Evolutionary conservation across 495 filamentous ascomycete species (phyloP), one percentile per base, ranked within the genome.

Genomic region (Lophium mytilinum): DNA sequence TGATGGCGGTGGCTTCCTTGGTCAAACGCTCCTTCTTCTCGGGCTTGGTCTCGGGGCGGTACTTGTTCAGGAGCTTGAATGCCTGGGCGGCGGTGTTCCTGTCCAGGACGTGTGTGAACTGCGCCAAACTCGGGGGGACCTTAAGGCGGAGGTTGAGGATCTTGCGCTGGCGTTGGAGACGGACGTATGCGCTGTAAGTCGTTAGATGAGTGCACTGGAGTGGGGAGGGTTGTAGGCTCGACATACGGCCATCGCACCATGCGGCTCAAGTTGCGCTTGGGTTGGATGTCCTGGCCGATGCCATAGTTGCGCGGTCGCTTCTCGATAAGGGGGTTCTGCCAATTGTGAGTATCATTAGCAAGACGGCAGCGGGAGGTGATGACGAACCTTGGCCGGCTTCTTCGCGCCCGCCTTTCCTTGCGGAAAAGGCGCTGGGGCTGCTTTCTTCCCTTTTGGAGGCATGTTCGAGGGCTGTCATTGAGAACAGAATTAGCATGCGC

Each of bases 11-110:
- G 58, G 94, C 94, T 83, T 99, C 94, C 83, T 95, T 89, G 74
- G 85, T 83, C 63, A 99, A 78, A 77, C 94, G 89, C 80, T 99
- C 94, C 84, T 96, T 99, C 89, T 99, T 99, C 86, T 97, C 93
- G 61, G 81, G 77, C 84, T 96, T 97, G 74, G 89, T 94, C 84
- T 99, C 94, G 58, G 94, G 94, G 64, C 90, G 89, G 85, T 97
- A 97, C 81, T 99, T 97, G 87, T 93, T 90, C 69, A 97, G 87
- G 70, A 99, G 87, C 81, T 96, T 96, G 85, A 99, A 91, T 66
- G 81, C 81, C 79, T 96, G 93, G 69, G 89, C 85, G 69, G 94
- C 94, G 66, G 90, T 90, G 83, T 96, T 99, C 77, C 91, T 90
- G 86, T 99, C 94, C 71, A 97, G 88, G 68, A 88, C 87, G 73